A percentile compares a stretch with the other conserved stretches of the same genome.
Conservation (phyloP, 768 basidiomycete genomes). For the Rhodotorula graminis region DNA sequence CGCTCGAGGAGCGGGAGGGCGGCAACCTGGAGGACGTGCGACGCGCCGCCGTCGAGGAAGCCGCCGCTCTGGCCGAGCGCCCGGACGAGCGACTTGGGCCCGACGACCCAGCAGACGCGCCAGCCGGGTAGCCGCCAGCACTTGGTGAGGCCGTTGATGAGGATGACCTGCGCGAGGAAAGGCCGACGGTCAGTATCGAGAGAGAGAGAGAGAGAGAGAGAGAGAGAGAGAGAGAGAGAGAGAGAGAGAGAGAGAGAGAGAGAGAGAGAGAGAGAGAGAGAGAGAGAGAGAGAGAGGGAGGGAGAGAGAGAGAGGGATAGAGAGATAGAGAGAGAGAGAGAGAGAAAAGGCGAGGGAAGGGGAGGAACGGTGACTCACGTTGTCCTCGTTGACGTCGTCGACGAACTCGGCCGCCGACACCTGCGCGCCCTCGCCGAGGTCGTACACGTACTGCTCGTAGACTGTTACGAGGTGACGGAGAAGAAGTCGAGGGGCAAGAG, state of each 20-base stretch:
- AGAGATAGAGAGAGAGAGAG: too few relatives aligned
- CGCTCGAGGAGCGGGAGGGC: constrained; percentile 72
- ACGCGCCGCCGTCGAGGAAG: constrained; percentile 85
- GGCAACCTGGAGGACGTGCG: constrained; percentile 66
- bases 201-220: constrained; percentile 43
- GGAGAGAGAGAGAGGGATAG: too few relatives aligned
- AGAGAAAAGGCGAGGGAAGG: too few relatives aligned
- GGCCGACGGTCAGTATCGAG: too few relatives aligned
- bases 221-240: too few relatives aligned
- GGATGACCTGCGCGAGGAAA: constrained; percentile 54
- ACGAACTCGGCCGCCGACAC: constrained; percentile 77
- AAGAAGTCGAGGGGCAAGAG: too few relatives aligned
- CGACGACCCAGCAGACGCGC: constrained; percentile 79
- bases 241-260: too few relatives aligned
- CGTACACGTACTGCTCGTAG: constrained; percentile 38
- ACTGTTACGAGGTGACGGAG: neutral
- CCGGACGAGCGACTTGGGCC: constrained; percentile 78
- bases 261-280: too few relatives aligned
- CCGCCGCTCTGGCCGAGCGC: constrained; percentile 91
- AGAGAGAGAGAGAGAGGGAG: too few relatives aligned
- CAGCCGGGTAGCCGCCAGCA: constrained; percentile 86
- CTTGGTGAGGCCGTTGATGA: constrained; percentile 92
- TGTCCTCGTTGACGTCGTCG: constrained; percentile 68
- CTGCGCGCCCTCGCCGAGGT: constrained; percentile 16
- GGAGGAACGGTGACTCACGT: too few relatives aligned